Percentiles rank a stretch among this genome's conserved stretches.
These are phyloP conservation scores for Raphanus hybrid DNA, from an alignment of 441 rosid species.

Conservation along the genomic window DNA sequence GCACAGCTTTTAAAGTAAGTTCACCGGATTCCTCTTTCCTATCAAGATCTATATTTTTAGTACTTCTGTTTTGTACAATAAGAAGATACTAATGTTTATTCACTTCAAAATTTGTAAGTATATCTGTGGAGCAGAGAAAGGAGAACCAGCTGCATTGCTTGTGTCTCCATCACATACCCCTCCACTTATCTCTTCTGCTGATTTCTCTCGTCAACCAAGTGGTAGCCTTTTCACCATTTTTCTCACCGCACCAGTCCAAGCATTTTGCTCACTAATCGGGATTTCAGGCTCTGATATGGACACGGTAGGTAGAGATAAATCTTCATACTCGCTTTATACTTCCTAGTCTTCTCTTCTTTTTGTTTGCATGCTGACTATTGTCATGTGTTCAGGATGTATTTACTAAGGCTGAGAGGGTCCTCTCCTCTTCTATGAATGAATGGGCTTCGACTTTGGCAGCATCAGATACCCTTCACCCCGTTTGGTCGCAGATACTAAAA, in stretches of 20 bases:
- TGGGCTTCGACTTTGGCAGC: constrained; percentile 79
- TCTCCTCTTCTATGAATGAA: constrained; percentile 70
- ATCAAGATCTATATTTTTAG: constrained; percentile 9
- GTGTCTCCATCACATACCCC: constrained; percentile 75
- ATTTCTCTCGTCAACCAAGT: constrained; percentile 71
- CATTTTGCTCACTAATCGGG: constrained; percentile 81
- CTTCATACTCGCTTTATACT: constrained; percentile 8
- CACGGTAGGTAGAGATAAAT: constrained; percentile 57
- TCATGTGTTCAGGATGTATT: constrained; percentile 56
- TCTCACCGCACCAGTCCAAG: constrained; percentile 89
- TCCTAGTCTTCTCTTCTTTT: constrained; percentile 25
- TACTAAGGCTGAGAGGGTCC: constrained; percentile 69
- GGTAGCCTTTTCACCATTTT: constrained; percentile 86
- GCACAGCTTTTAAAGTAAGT: constrained; percentile 74
- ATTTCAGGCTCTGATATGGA: constrained; percentile 76
- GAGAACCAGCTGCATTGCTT: constrained; percentile 92
- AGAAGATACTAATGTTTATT: constrained; percentile 23
- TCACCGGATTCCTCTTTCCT: constrained; percentile 14
- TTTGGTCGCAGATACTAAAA: constrained; percentile 85
- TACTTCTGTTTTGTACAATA: background rate
- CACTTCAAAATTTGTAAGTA: constrained; percentile 50
- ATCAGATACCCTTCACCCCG: constrained; percentile 76
- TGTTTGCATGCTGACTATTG: constrained; percentile 30
- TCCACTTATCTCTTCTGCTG: constrained; percentile 51
- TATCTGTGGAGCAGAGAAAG: constrained; percentile 87